Evolutionary conservation across 73 alveolate species (phyloP).

Genomic region (Stentor roeselii): DNA sequence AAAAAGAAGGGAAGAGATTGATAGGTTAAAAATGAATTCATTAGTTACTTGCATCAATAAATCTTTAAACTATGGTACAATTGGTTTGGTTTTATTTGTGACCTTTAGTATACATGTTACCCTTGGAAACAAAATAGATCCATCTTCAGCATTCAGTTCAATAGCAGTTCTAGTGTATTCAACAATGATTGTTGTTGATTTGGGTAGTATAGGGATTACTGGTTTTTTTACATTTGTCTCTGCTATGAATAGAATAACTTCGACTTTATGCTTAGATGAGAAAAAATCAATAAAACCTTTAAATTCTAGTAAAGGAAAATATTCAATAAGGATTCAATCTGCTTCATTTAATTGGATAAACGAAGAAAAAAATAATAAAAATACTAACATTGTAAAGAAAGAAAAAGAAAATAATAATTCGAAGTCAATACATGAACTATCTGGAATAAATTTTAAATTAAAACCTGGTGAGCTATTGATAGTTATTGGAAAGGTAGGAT

Average conservation of each 20-base stretch:
- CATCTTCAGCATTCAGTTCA: background rate
- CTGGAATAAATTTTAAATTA: too few relatives aligned
- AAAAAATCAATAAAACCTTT: too few relatives aligned
- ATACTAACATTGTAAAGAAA: too few relatives aligned
- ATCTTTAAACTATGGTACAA: background rate
- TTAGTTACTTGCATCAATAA: too few relatives aligned
- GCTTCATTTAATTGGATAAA: too few relatives aligned
- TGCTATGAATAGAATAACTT: background rate
- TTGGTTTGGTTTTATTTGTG: background rate
- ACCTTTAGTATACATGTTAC: background rate
- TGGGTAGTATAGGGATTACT: background rate
- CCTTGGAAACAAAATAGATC: constrained; percentile 9
- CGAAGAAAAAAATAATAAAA: too few relatives aligned
- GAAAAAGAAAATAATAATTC: too few relatives aligned
- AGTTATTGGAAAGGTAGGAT: constrained; percentile 17
- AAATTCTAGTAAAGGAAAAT: too few relatives aligned
- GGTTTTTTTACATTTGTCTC: background rate
- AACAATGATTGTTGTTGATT: background rate
- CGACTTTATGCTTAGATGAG: too few relatives aligned
- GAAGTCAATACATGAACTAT: too few relatives aligned
- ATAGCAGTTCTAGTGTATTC: background rate
- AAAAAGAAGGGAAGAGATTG: constrained; percentile 20
- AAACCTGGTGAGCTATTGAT: constrained; percentile 29
- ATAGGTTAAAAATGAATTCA: background rate
- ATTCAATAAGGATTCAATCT: too few relatives aligned